These are phyloP conservation scores for Phytomonas francai DNA, from an alignment of 208 protist species.

Conservation along the genomic window DNA sequence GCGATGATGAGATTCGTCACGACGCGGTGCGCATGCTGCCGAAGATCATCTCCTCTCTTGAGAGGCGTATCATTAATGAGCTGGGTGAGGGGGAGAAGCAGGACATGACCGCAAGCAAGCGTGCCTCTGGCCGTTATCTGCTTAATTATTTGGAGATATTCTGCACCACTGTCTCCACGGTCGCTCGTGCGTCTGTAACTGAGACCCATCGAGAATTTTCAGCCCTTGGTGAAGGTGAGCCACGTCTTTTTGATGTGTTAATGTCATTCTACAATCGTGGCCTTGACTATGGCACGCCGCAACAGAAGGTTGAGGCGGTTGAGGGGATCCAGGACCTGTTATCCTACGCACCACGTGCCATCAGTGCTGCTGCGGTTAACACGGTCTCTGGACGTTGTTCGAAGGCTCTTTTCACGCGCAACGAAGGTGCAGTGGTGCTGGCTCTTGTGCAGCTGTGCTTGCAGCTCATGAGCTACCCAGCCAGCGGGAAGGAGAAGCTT, in stretches of 20 bases:
- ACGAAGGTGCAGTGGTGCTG: slow-evolving; percentile 77
- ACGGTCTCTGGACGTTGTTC: slow-evolving; percentile 83
- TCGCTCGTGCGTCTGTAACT: slow-evolving; percentile 47
- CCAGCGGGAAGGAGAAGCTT: slow-evolving; percentile 87
- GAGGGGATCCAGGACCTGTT: slow-evolving; percentile 87
- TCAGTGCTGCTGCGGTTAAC: slow-evolving; percentile 64
- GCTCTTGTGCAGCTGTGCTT: slow-evolving; percentile 78
- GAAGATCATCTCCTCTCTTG: slow-evolving; percentile 49
- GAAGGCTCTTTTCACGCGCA: slow-evolving; percentile 88
- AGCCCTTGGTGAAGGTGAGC: slow-evolving; percentile 67
- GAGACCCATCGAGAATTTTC: slow-evolving; percentile 35
- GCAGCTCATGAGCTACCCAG: slow-evolving; percentile 73
- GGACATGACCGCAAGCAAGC: slow-evolving; percentile 75
- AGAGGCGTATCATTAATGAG: slow-evolving; percentile 48
- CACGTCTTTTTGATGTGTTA: slow-evolving; percentile 74
- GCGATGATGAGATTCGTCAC: slow-evolving; percentile 27
- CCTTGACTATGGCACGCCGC: slow-evolving; percentile 80
- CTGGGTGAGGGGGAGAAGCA: slow-evolving; percentile 66
- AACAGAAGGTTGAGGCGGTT: slow-evolving; percentile 83
- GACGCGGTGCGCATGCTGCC: slow-evolving; percentile 55
- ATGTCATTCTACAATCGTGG: slow-evolving; percentile 84
- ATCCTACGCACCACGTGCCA: slow-evolving; percentile 55
- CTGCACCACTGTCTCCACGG: slow-evolving; percentile 45
- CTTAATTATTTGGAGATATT: slow-evolving; percentile 75
- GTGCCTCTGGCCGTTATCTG: slow-evolving; percentile 71